phyloP scores from a whole-genome alignment of 129 eudicot genomes.

The Flaveria linearis region DNA sequence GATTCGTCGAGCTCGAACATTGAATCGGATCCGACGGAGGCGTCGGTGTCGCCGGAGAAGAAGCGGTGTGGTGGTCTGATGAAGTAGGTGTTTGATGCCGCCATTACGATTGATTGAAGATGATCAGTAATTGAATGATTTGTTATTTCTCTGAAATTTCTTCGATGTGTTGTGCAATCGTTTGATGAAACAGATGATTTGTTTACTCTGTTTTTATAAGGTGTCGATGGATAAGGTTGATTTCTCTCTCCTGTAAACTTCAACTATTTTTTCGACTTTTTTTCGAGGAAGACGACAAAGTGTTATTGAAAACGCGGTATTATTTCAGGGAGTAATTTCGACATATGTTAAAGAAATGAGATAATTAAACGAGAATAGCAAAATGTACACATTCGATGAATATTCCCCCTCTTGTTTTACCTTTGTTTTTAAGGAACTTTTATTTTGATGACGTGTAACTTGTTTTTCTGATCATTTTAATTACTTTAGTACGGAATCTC shows the following conservation, averaged over 20 bases:
- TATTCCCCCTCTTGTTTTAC: no score
- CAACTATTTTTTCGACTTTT: background rate
- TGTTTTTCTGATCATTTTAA: no score
- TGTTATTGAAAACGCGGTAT: background rate
- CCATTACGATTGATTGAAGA: conserved; percentile 40
- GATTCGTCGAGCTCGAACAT: conserved; percentile 73
- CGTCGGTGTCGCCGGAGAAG: conserved; percentile 37
- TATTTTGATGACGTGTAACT: accelerated
- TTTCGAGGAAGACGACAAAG: background rate
- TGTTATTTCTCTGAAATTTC: conserved; percentile 3
- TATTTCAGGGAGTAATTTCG: background rate
- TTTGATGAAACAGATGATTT: conserved; percentile 20
- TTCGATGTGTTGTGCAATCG: conserved; percentile 10
- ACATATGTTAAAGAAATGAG: no score
- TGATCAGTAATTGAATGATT: background rate
- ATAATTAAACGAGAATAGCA: no score
- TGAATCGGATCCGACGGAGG: conserved; percentile 34
- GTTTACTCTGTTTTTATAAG: conserved; percentile 50
- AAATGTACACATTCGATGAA: no score
- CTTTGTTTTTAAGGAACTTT: no score
- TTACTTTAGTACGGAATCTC: no score
- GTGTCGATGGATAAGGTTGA: conserved; percentile 51
- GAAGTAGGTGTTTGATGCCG: conserved; percentile 59
- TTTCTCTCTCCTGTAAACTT: conserved; percentile 22
- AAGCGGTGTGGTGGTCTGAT: conserved; percentile 52